Base-by-base conservation (phyloP, 768 basidiomycete species). In the Boletus sp. region DNA sequence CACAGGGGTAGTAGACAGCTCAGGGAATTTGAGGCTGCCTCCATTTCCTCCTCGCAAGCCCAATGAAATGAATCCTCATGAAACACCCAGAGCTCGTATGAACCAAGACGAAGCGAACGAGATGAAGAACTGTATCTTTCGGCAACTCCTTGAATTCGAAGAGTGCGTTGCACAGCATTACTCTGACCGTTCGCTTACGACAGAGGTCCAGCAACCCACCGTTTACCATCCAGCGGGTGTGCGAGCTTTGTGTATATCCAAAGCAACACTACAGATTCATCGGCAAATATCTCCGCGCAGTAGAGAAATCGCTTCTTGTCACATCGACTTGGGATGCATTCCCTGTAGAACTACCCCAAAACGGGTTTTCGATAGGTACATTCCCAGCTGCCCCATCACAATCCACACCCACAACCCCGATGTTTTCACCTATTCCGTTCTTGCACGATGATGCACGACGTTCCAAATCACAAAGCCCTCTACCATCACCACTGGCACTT, bases 361-460 rank as follows among this genome's bases (percentile, higher is more conserved):
- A 78, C 64, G 57, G 76, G 24, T 46, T 64, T 49, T 62, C 59
- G 11, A 58, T 64, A 33, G 58, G 60, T 41, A 50, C 69, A 54
- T 74, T 82, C 45, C 70, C 80, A 17, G 71, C 80, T 20, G 76
- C 78, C 40, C 73, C 78, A 15, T 75, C 78, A 12, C 79, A 81
- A 54, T 83, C 84, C 30, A 78, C 78, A 41, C 89, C 92, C 1
- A 77, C 83, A 46, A 94, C 92, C 11, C 92, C 92, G 4, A 76
- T 94, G 51, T 94, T 93, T 73, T 90, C 89, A 3, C 92, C 92
- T 5, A 93, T 94, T 57, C 84, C 92, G 7, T 94, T 94, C 79
- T 75, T 92, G 28, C 91, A 93, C 65, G 84, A 87, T 49, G 90
- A 92, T 69, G 87, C 89, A 18, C 82, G 91, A 54, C 82, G 89